Evolutionary conservation across 2,329 filamentous ascomycete species (phyloP).

Genomic region (Paecilomyces fulvus): DNA sequence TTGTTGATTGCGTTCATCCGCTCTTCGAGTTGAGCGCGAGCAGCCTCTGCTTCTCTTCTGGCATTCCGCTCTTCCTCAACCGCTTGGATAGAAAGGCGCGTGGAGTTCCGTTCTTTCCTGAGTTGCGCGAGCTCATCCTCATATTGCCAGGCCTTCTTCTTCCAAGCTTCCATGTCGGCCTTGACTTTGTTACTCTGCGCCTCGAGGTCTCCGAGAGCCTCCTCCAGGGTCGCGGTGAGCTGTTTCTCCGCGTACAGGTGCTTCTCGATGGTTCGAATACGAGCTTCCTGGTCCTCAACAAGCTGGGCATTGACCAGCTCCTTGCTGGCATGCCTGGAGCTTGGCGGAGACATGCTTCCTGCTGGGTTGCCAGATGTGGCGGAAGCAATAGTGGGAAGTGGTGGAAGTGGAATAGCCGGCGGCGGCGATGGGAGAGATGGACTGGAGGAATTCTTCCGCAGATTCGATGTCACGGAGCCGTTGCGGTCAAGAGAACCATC

Average conservation of each 20-base stretch:
- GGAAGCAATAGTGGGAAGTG: conserved; percentile 59
- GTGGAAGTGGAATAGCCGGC: conserved; percentile 90
- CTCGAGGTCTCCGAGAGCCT: conserved; percentile 90
- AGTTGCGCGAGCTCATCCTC: conserved; percentile 54
- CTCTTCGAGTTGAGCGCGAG: conserved; percentile 81
- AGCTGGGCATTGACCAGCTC: conserved; percentile 70
- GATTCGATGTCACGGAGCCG: conserved; percentile 56
- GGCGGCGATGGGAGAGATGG: conserved; percentile 85
- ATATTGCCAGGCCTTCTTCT: conserved; percentile 69
- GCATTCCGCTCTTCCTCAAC: conserved; percentile 96
- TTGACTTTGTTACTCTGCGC: conserved; percentile 86
- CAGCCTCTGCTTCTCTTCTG: conserved; percentile 79
- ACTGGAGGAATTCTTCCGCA: conserved; percentile 78
- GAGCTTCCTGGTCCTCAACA: conserved; percentile 90
- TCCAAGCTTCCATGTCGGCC: conserved; percentile 81
- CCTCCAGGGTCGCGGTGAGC: conserved; percentile 87
- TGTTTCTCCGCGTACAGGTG: conserved; percentile 94
- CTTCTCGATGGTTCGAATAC: conserved; percentile 93
- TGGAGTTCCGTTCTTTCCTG: conserved; percentile 51
- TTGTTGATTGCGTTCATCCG: conserved; percentile 86
- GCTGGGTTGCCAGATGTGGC: conserved; percentile 40
- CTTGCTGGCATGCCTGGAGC: conserved; percentile 69
- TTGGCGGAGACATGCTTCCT: conserved; percentile 49
- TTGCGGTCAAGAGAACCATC: conserved; percentile 44
- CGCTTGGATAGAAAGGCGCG: conserved; percentile 65